Base-by-base conservation (phyloP, 2,329 filamentous ascomycete genomes). In the Curvularia sp. region DNA sequence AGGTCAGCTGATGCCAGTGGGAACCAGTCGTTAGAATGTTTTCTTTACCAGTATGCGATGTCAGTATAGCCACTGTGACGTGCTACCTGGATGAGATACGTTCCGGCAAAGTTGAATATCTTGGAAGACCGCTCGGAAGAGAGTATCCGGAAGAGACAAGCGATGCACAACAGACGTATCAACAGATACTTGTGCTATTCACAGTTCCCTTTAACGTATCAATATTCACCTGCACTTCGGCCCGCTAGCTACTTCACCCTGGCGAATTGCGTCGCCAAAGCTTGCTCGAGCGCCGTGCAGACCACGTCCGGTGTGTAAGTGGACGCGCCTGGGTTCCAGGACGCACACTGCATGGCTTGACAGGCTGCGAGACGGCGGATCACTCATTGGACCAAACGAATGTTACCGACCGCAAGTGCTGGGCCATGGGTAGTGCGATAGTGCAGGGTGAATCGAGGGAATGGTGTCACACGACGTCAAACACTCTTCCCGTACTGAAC, bases 401-500 rank as follows among this genome's bases (percentile, higher is more conserved):
- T 43, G 47, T 47, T 55, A 65, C 59, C 54, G 57, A 58, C 62
- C 64, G 53, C 60, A 67, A 52, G 58, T 61, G 51, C 64, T 67
- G 53, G 57, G 46, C 45, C 50, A 55, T 66, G 59, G 53, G 59
- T 63, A 63, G 62, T 67, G 64, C 64, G 57, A 67, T 61, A 54
- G 66, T 66, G 59, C 61, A 63, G 58, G 61, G 64, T 59, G 64
- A 60, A 71, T 77, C 72, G 73, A 76, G 70, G 72, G 65, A 66
- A 60, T 59, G 41, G 53, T 59, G 74, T 76, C 66, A 56, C 70
- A 76, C 70, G 27, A 65, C 67, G 59, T 74, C 73, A 73, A 76
- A 74, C 72, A 67, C 63, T 65, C 60, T 53, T 67, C 57, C 63
- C 65, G 67, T 68, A 15, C 18, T 67, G 58, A 68, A 69, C 69